Evolutionary conservation across 2,329 filamentous ascomycete genomes (phyloP).

Genomic region (Coniella lustricola): DNA sequence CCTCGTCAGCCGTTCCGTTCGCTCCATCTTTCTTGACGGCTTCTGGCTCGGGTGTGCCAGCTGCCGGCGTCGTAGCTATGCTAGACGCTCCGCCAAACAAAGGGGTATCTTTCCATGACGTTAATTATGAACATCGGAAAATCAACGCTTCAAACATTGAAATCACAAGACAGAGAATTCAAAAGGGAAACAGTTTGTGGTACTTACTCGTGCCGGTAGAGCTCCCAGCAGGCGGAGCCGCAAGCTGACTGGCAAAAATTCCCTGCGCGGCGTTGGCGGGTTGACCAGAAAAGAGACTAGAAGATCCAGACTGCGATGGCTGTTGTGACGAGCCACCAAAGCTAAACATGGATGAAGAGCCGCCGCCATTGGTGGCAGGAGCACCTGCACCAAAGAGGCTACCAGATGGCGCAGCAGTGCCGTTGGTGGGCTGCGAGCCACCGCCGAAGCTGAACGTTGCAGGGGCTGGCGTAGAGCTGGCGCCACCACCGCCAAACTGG

Average conservation of each 20-base stretch:
- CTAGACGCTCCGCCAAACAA: conserved; percentile 54
- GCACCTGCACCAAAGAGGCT: conserved; percentile 9
- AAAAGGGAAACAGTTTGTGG: conserved; percentile 3
- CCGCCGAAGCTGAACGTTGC: conserved; percentile 12
- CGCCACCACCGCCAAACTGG: conserved; percentile 9
- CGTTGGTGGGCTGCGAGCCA: conserved; percentile 9
- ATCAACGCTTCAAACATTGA: conserved; percentile 15
- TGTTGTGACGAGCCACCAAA: conserved; percentile 26
- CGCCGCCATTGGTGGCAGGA: conserved; percentile 20
- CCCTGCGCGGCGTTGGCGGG: conserved; percentile 21
- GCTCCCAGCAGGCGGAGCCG: conserved; percentile 22
- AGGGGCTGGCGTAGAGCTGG: neutral
- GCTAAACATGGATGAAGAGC: conserved; percentile 26
- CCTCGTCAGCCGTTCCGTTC: conserved; percentile 41
- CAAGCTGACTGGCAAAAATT: conserved; percentile 23
- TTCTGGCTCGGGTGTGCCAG: conserved; percentile 51
- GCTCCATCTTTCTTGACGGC: conserved; percentile 36
- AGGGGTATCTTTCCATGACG: conserved; percentile 46
- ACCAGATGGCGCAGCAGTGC: conserved; percentile 18
- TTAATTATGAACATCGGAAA: conserved; percentile 25
- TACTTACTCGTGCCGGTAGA: conserved; percentile 38
- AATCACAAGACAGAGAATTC: neutral
- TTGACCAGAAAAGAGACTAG: conserved; percentile 22
- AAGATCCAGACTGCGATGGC: conserved; percentile 21
- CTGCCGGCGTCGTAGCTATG: conserved; percentile 52